Evolutionary conservation across 176 grass and related monocot species (phyloP), one percentile per base, ranked within the genome.

Genomic region (Eremochloa ophiuroides): DNA sequence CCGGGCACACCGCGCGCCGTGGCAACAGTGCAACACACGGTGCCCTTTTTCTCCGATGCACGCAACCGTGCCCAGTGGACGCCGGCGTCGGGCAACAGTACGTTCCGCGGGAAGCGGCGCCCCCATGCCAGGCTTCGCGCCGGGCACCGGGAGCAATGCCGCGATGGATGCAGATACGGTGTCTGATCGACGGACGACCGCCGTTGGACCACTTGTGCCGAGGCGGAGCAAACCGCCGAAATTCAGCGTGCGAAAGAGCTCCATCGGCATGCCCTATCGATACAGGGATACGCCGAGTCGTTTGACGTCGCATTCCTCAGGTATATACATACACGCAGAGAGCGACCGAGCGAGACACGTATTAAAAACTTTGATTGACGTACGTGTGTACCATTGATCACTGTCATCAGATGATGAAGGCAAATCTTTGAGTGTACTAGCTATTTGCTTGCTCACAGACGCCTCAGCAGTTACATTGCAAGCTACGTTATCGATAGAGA

Each of bases 301-400:
- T 88, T 58, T 34, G 48, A 15, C 38, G 74, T 58, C 66, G 28
- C 74, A 28, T 38, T 88, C 74, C 11, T 74, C 74, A 83, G 80
- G 10, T 30, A 40, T 39, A 20, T 2, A n/a, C n/a, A 29, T 6
- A 20, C 26, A 18, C 4, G 47, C 46, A 50, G 5, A 51, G 2
- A n/a, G n/a, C n/a, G n/a, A n/a, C n/a, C n/a, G n/a, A n/a, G n/a
- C n/a, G n/a, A 25, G 18, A 35, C 26, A 28, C 17, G 34, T 78
- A 66, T 63, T 4, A n/a, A n/a, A 62, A 23, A 41, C 20, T 71
- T 28, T 72, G 42, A 25, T n/a, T n/a, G n/a, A n/a, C 26, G 6
- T 27, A 20, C 11, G n/a, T n/a, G n/a, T 22, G 4, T 34, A 40
- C 7, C 58, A 44, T 65, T 37, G 13, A 27, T 84, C 53, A 15